Base-by-base conservation (phyloP, 1,284 basidiomycete species). In the Chalciporus sp. region DNA sequence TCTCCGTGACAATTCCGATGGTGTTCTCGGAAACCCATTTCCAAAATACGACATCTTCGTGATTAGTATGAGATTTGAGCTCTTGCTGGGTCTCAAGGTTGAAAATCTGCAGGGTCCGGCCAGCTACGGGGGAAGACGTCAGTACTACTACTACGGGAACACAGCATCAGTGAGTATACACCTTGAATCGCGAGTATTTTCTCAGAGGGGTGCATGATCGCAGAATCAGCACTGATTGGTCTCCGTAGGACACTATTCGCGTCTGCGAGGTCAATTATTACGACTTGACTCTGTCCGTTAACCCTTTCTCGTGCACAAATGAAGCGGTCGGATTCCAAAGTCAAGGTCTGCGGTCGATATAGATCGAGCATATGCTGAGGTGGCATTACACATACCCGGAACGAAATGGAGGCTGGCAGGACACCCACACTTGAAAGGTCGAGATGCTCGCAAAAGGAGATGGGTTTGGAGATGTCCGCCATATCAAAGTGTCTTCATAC, bases 61-160 rank as follows among this genome's bases (percentile, higher is more conserved):
- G 90, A 80, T 91, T 95, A 56, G 89, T 79, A 72, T 99, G 95
- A 23, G 95, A 94, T 71, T 98, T 98, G 72, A 99, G 92, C 77
- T 99, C 99, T 70, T 90, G 88, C 80, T 98, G 99, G 45, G 88
- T 92, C 68, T 93, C 95, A 61, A 99, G 94, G 75, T 99, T 98
- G 82, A 99, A 99, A 60, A 99, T 88, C 76, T 99, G 97, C 39
- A 99, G 83, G 65, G 96, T 98, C 50, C 94, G 88, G 60, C 85
- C 90, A 64, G 97, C 96, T 94, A 70, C 19, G 39, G 53, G 49
- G 19, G 42, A n/a, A n/a, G 50, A 7, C 55, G 51, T 67, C 14
- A 52, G 19, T n/a, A n/a, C n/a, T n/a, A n/a, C n/a, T 27, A 10
- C 37, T 19, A 45, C 4, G 40, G 39, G 29, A 52, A 35, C 39